Evolutionary conservation across 257 asterid genomes (phyloP), one percentile per base, ranked within the genome.

Genomic region (Solanum sejunctum): DNA sequence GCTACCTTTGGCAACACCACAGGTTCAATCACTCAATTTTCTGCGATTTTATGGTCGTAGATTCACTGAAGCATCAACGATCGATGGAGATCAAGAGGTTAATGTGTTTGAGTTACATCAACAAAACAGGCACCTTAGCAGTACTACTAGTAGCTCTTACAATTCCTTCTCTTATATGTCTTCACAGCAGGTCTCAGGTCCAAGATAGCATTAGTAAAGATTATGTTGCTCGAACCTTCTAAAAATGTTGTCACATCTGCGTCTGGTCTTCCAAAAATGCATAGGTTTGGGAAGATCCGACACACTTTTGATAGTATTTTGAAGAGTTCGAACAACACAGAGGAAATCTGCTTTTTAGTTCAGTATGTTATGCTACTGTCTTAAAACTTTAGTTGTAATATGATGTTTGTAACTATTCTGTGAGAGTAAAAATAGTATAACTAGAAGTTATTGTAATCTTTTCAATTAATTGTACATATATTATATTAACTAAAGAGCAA

Each of bases 171-270:
- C 98, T 10, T 91, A 88, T 47, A 86, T 92, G 83, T 92, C 98
- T 2, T 91, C 98, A 17, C 94, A 91, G 60, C 91, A 94, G 71
- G 88, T 95, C 72, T 95, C 98, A 3, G 98, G 98, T 56, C 98
- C 98, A 21, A 89, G 98, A 89, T 95, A 90, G 85, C 84, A 79
- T 47, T 49, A 51, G 82, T 16, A 75, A 23, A 75, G 23, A 61
- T 4, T 0, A 15, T 9, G 11, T 75, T 67, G 13, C 13, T 67
- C 49, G 0, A 67, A 32, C 49, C 6, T 13, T 67, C 15, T 26
- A 69, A 36, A 69, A 69, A 69, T 69, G 3, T 15, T 32, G 7
- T 36, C 13, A 16, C 7, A 32, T 9, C 10, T 11, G 12, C 16
- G 13, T 32, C 12, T 15, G 47, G n/a, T 28, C 45, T n/a, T 28